Conservation (phyloP, 2,329 filamentous ascomycete species). For the Septoria petroselini region DNA sequence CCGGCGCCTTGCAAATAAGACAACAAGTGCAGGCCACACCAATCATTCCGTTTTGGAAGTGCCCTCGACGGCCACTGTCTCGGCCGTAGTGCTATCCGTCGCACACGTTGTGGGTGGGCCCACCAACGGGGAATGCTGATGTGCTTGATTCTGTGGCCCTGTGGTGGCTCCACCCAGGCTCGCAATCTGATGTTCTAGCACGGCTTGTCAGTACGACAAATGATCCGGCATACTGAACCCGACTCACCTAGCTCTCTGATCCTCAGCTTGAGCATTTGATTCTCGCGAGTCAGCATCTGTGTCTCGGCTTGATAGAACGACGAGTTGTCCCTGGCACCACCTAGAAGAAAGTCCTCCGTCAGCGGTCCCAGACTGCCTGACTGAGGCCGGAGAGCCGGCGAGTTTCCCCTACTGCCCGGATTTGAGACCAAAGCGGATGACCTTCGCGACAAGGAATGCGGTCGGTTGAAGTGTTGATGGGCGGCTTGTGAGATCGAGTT, state of each 20-base stretch:
- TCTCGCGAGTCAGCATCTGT: conserved; percentile 72
- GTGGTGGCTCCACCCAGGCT: conserved; percentile 12
- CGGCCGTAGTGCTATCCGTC: not conserved
- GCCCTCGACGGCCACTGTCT: not conserved
- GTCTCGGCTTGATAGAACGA: conserved; percentile 81
- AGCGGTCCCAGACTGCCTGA: conserved; percentile 49
- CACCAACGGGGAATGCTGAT: conserved; percentile 23
- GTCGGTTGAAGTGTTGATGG: conserved; percentile 30
- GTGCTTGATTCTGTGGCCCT: conserved; percentile 4
- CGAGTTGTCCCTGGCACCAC: conserved; percentile 64
- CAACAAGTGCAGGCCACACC: not conserved
- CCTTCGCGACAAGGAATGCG: conserved; percentile 44
- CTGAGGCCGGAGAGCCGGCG: conserved; percentile 52
- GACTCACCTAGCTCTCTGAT: conserved; percentile 60
- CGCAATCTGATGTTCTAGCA: conserved; percentile 20
- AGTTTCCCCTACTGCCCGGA: conserved; percentile 39
- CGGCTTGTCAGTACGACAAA: not conserved
- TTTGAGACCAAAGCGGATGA: conserved; percentile 41
- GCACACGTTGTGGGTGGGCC: conserved; percentile 22
- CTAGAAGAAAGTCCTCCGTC: conserved; percentile 58
- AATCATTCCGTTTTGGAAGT: not conserved
- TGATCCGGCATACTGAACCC: not conserved
- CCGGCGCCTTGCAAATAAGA: conserved; percentile 9
- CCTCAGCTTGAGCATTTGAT: conserved; percentile 75
- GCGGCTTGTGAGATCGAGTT: conserved; percentile 19